Percentiles rank a stretch among this genome's conserved stretches.
Conservation (phyloP, 2,329 filamentous ascomycete species). For the Sarocladium kiliense region DNA sequence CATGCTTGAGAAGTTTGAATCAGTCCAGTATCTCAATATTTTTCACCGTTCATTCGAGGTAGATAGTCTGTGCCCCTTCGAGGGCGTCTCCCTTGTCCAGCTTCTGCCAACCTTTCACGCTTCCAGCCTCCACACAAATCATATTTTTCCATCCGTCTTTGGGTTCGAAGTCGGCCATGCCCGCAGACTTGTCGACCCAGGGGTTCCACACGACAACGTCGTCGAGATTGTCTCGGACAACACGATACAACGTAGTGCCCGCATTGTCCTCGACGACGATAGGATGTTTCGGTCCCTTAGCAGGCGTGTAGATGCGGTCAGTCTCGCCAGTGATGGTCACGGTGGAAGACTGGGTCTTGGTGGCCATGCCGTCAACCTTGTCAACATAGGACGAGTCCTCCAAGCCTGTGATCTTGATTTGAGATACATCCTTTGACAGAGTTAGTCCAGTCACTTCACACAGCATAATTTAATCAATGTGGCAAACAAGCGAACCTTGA, state of each 20-base stretch:
- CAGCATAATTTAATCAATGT: not conserved
- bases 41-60: conserved; percentile 22
- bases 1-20: too few relatives aligned
- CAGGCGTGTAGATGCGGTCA: conserved; percentile 81
- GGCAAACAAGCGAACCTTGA: conserved; percentile 58
- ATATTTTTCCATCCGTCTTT: conserved; percentile 89
- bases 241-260: conserved; percentile 60
- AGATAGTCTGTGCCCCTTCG: conserved; percentile 56
- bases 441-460: conserved; percentile 5
- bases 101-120: conserved; percentile 75
- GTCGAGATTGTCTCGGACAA: conserved; percentile 77
- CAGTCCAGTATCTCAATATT: not conserved
- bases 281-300: conserved; percentile 52
- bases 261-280: conserved; percentile 54
- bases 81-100: conserved; percentile 73
- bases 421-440: conserved; percentile 66
- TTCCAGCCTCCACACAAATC: conserved; percentile 89
- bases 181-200: conserved; percentile 77
- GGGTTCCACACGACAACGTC: conserved; percentile 98
- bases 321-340: conserved; percentile 72
- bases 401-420: conserved; percentile 69
- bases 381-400: conserved; percentile 73
- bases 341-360: conserved; percentile 59
- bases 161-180: conserved; percentile 82
- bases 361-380: conserved; percentile 66